Evolutionary conservation across 1,284 basidiomycete genomes (phyloP), one percentile per base, ranked within the genome.

Genomic region (Apiotrichum mycotoxinovorans): DNA sequence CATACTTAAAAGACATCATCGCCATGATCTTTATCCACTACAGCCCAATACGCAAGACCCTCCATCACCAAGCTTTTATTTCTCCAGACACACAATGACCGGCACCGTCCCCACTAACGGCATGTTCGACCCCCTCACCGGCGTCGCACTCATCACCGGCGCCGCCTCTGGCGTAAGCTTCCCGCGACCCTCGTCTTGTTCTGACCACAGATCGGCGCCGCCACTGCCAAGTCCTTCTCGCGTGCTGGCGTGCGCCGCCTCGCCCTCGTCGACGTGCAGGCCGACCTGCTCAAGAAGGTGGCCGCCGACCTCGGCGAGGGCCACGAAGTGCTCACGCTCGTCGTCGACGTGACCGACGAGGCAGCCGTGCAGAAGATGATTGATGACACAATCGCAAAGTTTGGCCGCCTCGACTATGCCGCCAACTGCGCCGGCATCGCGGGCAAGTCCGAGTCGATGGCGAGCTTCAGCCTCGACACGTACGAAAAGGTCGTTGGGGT

Each of bases 361-460:
- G 43, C 30, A 3, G 40, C 42, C 15, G 59, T 66, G 10, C 52
- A 57, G 48, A 40, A 30, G 20, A 51, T 62, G 38, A 45, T 63
- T 2, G 20, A 38, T 2, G 26, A 23, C 4, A 51, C 54, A 0
- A 51, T 58, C 3, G 38, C 46, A 9, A 35, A 37, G 34, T 72
- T 67, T 40, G 69, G 68, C 14, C 62, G 69, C 17, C 40, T 72
- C 27, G 70, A 72, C 58, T 70, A 72, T 38, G 66, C 66, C 26
- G 66, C 67, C 34, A 72, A 72, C 54, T 65, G 63, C 38, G 70
- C 70, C 2, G 70, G 70, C 1, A 62, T 68, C 40, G 58, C 56
- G 1, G 54, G 50, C 3, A 48, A 61, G 8, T 54, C 56, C 50
- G 37, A 38, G 9, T 50, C 64, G 3, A 47, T 54, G 17, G 30